phyloP scores from a whole-genome alignment of 139 green algal species.

The Asterochloris erici region DNA sequence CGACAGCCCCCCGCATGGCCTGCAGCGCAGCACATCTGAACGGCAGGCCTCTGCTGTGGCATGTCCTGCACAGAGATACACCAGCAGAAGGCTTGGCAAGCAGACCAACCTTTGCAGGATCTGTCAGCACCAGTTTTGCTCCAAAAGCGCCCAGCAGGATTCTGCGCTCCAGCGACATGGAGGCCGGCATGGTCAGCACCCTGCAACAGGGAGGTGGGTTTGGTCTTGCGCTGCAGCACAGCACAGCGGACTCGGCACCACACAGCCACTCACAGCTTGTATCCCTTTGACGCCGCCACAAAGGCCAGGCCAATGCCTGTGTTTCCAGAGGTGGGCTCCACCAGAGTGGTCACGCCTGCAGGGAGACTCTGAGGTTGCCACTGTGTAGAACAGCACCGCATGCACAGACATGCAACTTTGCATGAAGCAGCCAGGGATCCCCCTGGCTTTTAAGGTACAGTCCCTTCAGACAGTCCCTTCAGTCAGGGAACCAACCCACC shows the following conservation, averaged over 20 bases:
- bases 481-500: slow-evolving; percentile 39
- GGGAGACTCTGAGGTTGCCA: not conserved
- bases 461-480: not conserved
- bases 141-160: slow-evolving; percentile 91
- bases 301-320: slow-evolving; percentile 97
- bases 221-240: too few relatives aligned
- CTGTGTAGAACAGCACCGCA: not conserved
- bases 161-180: slow-evolving; percentile 94
- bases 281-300: slow-evolving; percentile 89
- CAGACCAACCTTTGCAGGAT: slow-evolving; percentile 68
- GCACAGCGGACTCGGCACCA: not conserved
- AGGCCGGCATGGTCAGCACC: slow-evolving; percentile 98
- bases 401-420: not conserved
- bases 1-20: slow-evolving; percentile 82
- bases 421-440: not conserved
- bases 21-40: slow-evolving; percentile 4
- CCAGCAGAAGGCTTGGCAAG: not conserved
- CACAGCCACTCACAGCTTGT: slow-evolving; percentile 66
- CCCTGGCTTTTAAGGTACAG: not conserved
- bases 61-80: not conserved
- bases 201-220: too few relatives aligned
- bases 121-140: slow-evolving; percentile 78
- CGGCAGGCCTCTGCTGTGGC: not conserved
- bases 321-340: slow-evolving; percentile 94
- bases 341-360: slow-evolving; percentile 63